phyloP scores from a whole-genome alignment of 352 stramenopile genomes.

The Phytopythium kandeliae region DNA sequence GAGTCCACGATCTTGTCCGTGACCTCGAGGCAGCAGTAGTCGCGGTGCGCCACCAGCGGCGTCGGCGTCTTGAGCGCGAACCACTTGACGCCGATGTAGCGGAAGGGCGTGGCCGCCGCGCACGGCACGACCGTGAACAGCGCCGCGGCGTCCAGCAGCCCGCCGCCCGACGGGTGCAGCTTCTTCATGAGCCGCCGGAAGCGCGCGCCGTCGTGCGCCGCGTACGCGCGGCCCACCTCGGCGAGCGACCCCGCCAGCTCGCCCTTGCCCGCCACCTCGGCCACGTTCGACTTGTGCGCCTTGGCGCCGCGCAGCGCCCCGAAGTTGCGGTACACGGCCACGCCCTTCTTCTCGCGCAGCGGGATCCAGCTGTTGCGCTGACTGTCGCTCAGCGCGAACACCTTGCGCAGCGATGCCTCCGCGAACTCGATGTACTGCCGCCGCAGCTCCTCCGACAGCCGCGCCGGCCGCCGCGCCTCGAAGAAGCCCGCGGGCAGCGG shows the following conservation, averaged over 20 bases:
- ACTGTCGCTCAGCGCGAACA: constrained; percentile 75
- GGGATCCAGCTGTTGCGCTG: constrained; percentile 84
- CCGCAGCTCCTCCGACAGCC: constrained; percentile 63
- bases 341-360: constrained; percentile 78
- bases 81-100: constrained; percentile 88
- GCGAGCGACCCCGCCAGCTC: constrained; percentile 63
- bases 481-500: constrained; percentile 76
- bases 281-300: constrained; percentile 73
- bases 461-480: constrained; percentile 36
- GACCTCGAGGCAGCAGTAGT: constrained; percentile 85
- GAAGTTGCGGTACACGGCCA: constrained; percentile 81
- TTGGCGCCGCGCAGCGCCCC: constrained; percentile 39
- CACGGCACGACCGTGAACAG: constrained; percentile 74
- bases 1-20: constrained; percentile 82
- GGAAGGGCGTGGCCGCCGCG: constrained; percentile 58
- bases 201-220: constrained; percentile 71
- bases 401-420: constrained; percentile 76
- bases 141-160: constrained; percentile 73
- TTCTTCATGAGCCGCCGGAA: constrained; percentile 81
- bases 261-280: constrained; percentile 70
- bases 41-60: constrained; percentile 72
- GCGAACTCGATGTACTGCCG: constrained; percentile 77
- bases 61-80: constrained; percentile 80
- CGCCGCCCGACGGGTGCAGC: constrained; percentile 38
- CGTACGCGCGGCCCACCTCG: constrained; percentile 69